Base-by-base conservation (phyloP, 2,329 filamentous ascomycete genomes). In the Tetracladium maxilliforme region DNA sequence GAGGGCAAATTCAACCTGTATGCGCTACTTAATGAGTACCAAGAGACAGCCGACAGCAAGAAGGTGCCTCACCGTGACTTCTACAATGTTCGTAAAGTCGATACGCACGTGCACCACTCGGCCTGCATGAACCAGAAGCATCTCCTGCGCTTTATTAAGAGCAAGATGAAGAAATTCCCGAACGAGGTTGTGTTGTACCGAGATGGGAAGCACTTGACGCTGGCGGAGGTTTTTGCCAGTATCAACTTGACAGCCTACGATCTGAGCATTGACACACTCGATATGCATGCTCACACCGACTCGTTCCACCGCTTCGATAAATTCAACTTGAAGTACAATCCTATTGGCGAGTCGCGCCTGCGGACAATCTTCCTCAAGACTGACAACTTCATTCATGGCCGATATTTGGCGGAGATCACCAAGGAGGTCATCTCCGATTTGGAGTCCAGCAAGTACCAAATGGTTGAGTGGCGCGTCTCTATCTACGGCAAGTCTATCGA, bases 101-200 rank as follows among this genome's bases (percentile, higher is more conserved):
- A 98, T 46, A 98, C 90, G 7, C 90, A 98, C 63, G 90, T 98
- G 39, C 90, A 98, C 47, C 90, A 98, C 51, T 98, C 90, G 10
- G 90, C 90, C 14, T 98, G 90, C 49, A 98, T 98, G 90, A 98
- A 98, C 46, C 90, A 98, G 52, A 98, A 98, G 54, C 90, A 98
- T 64, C 57, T 98, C 29, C 60, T 98, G 32, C 82, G 90, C 27
- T 98, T 98, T 53, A 98, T 98, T 60, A 98, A 98, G 55, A 93
- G 84, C 54, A 98, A 98, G 56, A 94, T 98, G 83, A 95, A 94
- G 66, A 98, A 93, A 52, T 90, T 70, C 11, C 84, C 86, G 0
- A 81, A 95, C 42, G 90, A 98, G 54, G 72, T 90, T 16, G 90
- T 98, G 6, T 66, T 98, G 22, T 92, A 74, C 49, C 70, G 90